Conservation (phyloP, 768 basidiomycete species). For the Mycena alexandri region DNA sequence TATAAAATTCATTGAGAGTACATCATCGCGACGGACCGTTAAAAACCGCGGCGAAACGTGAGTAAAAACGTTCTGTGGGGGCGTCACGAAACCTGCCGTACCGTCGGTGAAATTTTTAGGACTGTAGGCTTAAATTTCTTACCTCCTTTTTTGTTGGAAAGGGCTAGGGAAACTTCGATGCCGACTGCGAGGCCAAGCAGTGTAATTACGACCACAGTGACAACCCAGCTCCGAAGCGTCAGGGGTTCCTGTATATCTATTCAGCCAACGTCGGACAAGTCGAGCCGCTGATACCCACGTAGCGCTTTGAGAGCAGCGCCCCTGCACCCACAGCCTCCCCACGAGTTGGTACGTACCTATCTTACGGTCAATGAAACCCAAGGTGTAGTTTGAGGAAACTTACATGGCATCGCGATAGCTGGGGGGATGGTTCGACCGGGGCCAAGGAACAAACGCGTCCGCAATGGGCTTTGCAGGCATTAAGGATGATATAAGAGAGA, state of each 20-base stretch:
- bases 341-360: conserved; percentile 22
- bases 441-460: neutral
- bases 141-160: conserved; percentile 61
- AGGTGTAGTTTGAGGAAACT: too few relatives aligned
- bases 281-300: conserved; percentile 9
- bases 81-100: conserved; percentile 65
- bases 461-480: conserved; percentile 6
- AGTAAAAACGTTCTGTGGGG: conserved; percentile 60
- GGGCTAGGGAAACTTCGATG: conserved; percentile 55
- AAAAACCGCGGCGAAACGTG: conserved; percentile 60
- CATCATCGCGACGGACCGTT: conserved; percentile 41
- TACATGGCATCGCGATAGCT: conserved; percentile 31
- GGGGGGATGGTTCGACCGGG: conserved; percentile 4
- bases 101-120: neutral
- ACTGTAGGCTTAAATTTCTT: conserved; percentile 31
- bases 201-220: conserved; percentile 15
- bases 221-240: conserved; percentile 22
- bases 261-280: neutral
- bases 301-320: neutral
- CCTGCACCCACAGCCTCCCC: neutral
- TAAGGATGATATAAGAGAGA: conserved; percentile 8
- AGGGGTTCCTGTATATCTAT: conserved; percentile 1
- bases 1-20: conserved; percentile 5
- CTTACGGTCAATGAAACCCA: too few relatives aligned
- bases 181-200: conserved; percentile 57